Evolutionary conservation across 352 stramenopile genomes (phyloP), one percentile per base, ranked within the genome.

Genomic region (Phytophthora sp.): DNA sequence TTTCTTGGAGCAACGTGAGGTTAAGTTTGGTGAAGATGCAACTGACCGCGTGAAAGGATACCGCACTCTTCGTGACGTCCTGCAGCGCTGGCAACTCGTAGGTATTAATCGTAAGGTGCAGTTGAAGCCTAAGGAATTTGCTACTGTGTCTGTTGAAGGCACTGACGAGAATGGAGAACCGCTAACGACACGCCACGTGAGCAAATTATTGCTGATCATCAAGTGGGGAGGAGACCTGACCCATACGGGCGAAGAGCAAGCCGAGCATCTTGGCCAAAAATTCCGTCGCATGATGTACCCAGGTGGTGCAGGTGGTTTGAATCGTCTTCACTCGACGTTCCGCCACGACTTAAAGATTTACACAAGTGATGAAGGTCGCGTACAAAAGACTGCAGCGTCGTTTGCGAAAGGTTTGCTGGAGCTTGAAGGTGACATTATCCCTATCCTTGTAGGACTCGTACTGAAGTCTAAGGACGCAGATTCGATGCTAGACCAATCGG

Each of bases 331-430:
- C 83, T 99, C 97, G 42, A 99, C 98, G 2, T 99, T 98, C 70
- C 92, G 98, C 3, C 98, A 99, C 82, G 98, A 99, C 73, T 77
- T 99, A 12, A 99, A 99, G 76, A 99, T 99, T 56, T 99, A 99
- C 76, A 99, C 97, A 4, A 98, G 88, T 49, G 98, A 99, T 69
- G 98, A 99, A 88, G 98, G 98, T 3, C 85, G 98, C 21, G 98
- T 99, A 9, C 99, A 99, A 87, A 99, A 99, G 71, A 99, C 98
- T 9, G 98, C 98, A 0, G 98, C 98, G 15, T 98, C 97, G 6
- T 99, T 99, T 79, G 96, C 98, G 12, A 99, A 99, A 75, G 88
- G 98, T 15, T 75, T 99, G 66, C 73, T 99, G 29, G 97, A 99
- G 74, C 84, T 99, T 4, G 98, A 99, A 69, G 98, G 98, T 26